Evolutionary conservation across 305 asterid species (phyloP).

Genomic region (Rubia balearica): DNA sequence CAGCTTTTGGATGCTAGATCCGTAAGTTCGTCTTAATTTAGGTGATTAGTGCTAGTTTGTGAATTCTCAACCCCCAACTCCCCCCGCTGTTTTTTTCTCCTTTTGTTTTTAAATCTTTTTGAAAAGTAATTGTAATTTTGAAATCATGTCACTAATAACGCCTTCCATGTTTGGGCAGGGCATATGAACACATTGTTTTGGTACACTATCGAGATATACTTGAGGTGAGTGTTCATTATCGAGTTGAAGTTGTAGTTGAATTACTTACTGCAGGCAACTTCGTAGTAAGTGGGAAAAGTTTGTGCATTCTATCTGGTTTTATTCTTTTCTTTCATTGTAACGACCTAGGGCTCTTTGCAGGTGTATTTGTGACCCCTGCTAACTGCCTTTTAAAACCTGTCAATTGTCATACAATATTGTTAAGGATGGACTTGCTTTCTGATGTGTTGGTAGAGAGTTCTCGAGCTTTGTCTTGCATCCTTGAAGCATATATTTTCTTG

Average conservation of each 20-base stretch:
- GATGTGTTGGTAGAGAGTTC: neutral
- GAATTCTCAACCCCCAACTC: neutral
- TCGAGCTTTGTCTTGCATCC: neutral
- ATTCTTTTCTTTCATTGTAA: neutral
- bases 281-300: no score
- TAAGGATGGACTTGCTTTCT: neutral
- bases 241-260: slow-evolving; percentile 1
- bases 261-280: neutral
- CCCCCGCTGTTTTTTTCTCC: no score
- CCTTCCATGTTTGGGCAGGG: slow-evolving; percentile 46
- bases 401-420: neutral
- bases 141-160: slow-evolving; percentile 6
- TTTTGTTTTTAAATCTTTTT: neutral
- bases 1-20: slow-evolving; percentile 93
- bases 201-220: slow-evolving; percentile 93
- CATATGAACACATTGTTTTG: slow-evolving; percentile 84
- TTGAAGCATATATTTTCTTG: neutral
- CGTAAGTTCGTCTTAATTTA: slow-evolving; percentile 47
- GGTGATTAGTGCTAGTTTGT: neutral
- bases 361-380: neutral
- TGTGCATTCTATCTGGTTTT: neutral
- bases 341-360: no score
- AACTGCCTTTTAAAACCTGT: neutral
- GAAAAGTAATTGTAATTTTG: neutral
- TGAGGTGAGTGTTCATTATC: slow-evolving; percentile 47